Percentiles rank a stretch among this genome's conserved stretches.
These are phyloP conservation scores for Colletotrichum karsti DNA, from an alignment of 2,329 filamentous ascomycete genomes.

Conservation along the genomic window DNA sequence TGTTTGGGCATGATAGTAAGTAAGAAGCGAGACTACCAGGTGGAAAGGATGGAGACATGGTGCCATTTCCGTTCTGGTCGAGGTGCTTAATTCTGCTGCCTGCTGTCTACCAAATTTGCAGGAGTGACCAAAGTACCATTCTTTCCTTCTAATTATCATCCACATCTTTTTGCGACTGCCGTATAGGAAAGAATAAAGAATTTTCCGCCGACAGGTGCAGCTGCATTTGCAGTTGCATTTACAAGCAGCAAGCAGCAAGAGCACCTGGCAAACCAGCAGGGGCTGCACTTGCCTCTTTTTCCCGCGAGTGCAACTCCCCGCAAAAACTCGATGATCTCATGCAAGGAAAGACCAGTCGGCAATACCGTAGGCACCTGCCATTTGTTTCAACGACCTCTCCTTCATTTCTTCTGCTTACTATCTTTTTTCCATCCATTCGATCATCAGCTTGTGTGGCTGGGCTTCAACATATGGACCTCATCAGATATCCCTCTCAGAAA, in stretches of 20 bases:
- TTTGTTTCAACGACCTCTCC: background rate
- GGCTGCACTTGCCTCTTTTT: background rate
- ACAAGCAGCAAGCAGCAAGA: background rate
- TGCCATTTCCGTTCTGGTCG: too few species aligned
- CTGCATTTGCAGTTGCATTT: background rate
- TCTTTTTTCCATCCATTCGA: background rate
- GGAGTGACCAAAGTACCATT: background rate
- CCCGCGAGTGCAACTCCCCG: background rate
- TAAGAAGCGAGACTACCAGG: background rate
- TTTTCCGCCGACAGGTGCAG: too few species aligned
- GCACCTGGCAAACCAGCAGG: background rate
- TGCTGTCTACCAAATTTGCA: background rate
- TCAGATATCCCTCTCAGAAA: background rate
- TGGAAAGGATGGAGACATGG: background rate
- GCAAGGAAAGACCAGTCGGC: background rate
- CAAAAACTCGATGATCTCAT: background rate
- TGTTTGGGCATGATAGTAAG: background rate
- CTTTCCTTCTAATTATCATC: background rate
- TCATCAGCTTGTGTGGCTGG: too few species aligned
- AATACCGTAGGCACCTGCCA: constrained; percentile 9
- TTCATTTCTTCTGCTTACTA: background rate
- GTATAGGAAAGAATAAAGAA: background rate
- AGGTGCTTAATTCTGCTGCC: background rate
- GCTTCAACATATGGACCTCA: too few species aligned
- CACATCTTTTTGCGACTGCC: background rate